phyloP scores from a whole-genome alignment of 2,329 filamentous ascomycete genomes.

The Botrytis porri region DNA sequence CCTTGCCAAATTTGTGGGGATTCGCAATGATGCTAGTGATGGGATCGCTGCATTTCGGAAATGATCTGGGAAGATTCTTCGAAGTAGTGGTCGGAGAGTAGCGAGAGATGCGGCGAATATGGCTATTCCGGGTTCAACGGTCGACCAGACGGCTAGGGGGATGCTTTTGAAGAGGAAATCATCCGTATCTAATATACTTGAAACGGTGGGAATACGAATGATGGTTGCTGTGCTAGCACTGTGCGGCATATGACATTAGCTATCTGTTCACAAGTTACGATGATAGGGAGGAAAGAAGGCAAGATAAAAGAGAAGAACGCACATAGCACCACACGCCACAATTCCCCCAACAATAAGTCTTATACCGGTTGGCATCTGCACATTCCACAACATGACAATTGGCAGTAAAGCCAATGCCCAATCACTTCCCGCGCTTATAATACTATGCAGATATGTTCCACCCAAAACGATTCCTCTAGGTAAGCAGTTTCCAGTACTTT shows the following conservation, averaged over 20 bases:
- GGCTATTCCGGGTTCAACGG: not conserved
- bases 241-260: not conserved
- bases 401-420: not conserved
- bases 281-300: too few relatives aligned
- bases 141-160: not conserved
- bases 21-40: not conserved
- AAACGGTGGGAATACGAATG: not conserved
- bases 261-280: not conserved
- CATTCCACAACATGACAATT: not conserved
- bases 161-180: not conserved
- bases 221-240: constrained; percentile 1
- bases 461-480: not conserved
- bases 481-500: not conserved
- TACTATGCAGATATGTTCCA: not conserved
- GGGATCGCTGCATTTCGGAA: not conserved
- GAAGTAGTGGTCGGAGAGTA: not conserved
- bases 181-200: not conserved
- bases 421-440: not conserved
- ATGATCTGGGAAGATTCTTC: not conserved
- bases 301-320: not conserved
- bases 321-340: not conserved
- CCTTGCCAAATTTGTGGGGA: not conserved
- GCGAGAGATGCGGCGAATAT: constrained; percentile 8
- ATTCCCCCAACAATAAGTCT: not conserved
- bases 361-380: not conserved